phyloP scores from a whole-genome alignment of 306 rosid species.

The Bauhinia variegata region DNA sequence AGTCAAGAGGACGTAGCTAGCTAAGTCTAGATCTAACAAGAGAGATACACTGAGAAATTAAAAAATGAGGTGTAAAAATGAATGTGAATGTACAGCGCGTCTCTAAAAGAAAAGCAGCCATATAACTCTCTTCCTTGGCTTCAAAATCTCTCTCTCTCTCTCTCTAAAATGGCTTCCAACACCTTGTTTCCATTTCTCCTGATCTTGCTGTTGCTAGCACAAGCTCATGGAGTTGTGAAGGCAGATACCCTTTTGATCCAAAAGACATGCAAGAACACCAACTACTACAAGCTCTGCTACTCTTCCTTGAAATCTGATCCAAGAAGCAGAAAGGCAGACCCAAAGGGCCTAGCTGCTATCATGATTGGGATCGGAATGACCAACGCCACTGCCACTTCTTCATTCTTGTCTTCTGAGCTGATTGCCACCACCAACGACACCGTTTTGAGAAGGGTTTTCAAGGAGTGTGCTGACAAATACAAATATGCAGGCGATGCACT shows the following conservation, averaged over 20 bases:
- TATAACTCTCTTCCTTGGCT: constrained; percentile 33
- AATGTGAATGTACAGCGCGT: too few relatives aligned
- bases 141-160: constrained; percentile 15
- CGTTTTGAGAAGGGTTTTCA: constrained; percentile 49
- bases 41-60: neutral
- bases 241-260: constrained; percentile 68
- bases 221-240: constrained; percentile 15
- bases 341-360: constrained; percentile 70
- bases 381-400: constrained; percentile 77
- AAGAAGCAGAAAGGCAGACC: constrained; percentile 59
- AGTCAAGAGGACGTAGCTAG: constrained; percentile 22
- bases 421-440: constrained; percentile 39
- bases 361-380: constrained; percentile 62
- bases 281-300: constrained; percentile 68
- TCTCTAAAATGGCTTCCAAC: constrained; percentile 42
- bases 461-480: constrained; percentile 80
- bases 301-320: constrained; percentile 73
- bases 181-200: constrained; percentile 33
- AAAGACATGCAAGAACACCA: constrained; percentile 78
- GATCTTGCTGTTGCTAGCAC: constrained; percentile 33
- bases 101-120: constrained; percentile 11
- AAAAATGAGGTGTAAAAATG: too few relatives aligned
- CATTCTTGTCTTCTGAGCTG: constrained; percentile 68
- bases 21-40: constrained; percentile 26
- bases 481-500: constrained; percentile 67